Percentiles rank a stretch among this genome's conserved stretches.
These are phyloP conservation scores for Theileria parva DNA, from an alignment of 169 alveolate species.

Conservation along the genomic window DNA sequence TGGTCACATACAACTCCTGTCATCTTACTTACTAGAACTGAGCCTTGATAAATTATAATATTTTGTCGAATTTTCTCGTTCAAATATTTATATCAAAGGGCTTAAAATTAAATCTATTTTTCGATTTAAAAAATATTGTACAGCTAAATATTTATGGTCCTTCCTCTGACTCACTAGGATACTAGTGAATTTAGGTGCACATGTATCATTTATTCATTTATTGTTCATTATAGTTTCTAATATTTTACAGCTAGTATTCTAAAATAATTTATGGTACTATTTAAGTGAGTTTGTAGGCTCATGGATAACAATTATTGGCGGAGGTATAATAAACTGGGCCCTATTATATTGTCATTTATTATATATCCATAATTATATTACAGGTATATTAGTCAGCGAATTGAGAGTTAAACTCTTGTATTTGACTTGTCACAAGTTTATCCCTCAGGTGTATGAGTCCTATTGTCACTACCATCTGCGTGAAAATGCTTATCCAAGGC, in stretches of 20 bases:
- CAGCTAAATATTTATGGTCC: neutral
- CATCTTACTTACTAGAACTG: neutral
- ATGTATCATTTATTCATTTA: slow-evolving; percentile 12
- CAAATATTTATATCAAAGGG: neutral
- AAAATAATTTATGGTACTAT: too few species aligned
- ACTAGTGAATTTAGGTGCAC: slow-evolving; percentile 20
- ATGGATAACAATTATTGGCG: too few species aligned
- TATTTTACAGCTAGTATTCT: too few species aligned
- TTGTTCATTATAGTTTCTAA: neutral
- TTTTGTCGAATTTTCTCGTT: neutral
- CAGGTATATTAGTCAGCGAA: neutral
- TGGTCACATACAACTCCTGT: slow-evolving; percentile 14
- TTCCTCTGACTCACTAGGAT: slow-evolving; percentile 6
- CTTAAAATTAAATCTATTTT: neutral
- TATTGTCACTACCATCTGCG: slow-evolving; percentile 28
- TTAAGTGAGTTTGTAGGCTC: too few species aligned
- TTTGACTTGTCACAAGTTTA: slow-evolving; percentile 1
- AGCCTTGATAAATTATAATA: neutral
- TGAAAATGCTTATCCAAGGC: slow-evolving; percentile 44
- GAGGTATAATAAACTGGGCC: too few species aligned
- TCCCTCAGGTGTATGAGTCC: slow-evolving; percentile 41
- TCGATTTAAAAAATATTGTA: neutral
- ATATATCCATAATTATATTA: too few species aligned
- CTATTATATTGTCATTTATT: too few species aligned
- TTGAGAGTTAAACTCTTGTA: neutral